These are phyloP conservation scores for Smittium mucronatum DNA, from an alignment of 371 early-diverging fungal genomes.

Conservation along the genomic window DNA sequence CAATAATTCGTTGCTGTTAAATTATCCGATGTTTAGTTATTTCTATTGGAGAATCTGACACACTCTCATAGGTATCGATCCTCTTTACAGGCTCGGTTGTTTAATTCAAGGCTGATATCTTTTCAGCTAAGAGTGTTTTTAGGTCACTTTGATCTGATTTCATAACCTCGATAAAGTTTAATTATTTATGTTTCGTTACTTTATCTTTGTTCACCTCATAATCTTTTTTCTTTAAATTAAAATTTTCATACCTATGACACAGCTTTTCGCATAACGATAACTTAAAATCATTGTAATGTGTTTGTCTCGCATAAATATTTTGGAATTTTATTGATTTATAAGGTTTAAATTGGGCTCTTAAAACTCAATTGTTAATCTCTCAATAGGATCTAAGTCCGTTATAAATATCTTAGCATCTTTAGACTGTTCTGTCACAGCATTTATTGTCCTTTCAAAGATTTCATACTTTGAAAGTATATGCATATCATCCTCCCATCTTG, in stretches of 20 bases:
- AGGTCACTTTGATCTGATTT: background rate
- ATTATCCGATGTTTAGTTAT: background rate
- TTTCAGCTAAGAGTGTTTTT: background rate
- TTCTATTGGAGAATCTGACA: background rate
- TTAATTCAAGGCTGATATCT: background rate
- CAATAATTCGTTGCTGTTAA: background rate
- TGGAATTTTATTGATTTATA: background rate
- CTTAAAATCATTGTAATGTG: background rate
- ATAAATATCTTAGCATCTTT: too few species aligned
- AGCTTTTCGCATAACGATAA: background rate
- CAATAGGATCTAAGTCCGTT: slow-evolving; percentile 1
- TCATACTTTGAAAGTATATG: background rate
- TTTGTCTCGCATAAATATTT: background rate
- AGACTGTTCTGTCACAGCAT: too few species aligned
- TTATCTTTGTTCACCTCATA: background rate
- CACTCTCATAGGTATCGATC: background rate
- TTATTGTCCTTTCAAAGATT: background rate
- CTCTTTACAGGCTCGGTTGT: background rate
- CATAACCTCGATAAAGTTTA: background rate
- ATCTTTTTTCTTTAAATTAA: background rate
- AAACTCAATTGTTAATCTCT: background rate
- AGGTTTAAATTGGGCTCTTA: background rate
- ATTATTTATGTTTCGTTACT: background rate
- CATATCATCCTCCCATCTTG: background rate
- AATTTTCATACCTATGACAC: background rate